Base-by-base conservation (phyloP, 495 filamentous ascomycete genomes). In the Halenospora varia region DNA sequence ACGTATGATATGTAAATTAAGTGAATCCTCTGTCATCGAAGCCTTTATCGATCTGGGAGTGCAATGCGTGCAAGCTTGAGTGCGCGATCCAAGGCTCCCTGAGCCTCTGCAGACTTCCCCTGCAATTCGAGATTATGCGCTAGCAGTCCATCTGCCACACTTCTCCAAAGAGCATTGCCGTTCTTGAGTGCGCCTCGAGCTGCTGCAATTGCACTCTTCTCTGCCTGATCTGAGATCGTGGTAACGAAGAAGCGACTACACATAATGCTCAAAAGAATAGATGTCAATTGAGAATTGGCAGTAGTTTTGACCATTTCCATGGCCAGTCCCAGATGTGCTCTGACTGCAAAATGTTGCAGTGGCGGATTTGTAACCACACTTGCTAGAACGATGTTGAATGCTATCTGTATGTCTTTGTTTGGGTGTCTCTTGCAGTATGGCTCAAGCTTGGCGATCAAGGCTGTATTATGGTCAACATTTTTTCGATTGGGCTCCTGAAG, bases 221-320 rank as follows among this genome's bases (percentile, higher is more conserved):
- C 84, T 1, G 93, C 88, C 71, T 97, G 93, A 55, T 91, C 90
- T 35, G 89, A 90, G 2, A 96, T 82, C 11, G 93, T 88, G 25
- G 87, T 88, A 23, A 82, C 79, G 74, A 97, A 97, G 69, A 97
- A 91, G 46, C 84, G 81, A 68, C 76, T 81, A 62, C 87, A 86
- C 90, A 97, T 92, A 62, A 95, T 83, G 60, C 82, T 90, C 41
- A 99, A 77, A 3, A 86, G 83, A 60, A 97, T 89, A 60, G 84
- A 87, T 9, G 90, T 79, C 55, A 91, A 86, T 53, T 94, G 93
- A 48, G 90, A 73, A 59, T 84, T 83, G 13, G 57, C 57, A 15
- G 70, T 70, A 29, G 64, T 62, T 39, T 78, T 70, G 1, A 80
- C 75, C 18, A 71, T 70, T 42, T 62, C 68, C 11, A 86, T 62